phyloP scores from a whole-genome alignment of 2,329 filamentous ascomycete genomes.

The Colletotrichum orchidophilum region DNA sequence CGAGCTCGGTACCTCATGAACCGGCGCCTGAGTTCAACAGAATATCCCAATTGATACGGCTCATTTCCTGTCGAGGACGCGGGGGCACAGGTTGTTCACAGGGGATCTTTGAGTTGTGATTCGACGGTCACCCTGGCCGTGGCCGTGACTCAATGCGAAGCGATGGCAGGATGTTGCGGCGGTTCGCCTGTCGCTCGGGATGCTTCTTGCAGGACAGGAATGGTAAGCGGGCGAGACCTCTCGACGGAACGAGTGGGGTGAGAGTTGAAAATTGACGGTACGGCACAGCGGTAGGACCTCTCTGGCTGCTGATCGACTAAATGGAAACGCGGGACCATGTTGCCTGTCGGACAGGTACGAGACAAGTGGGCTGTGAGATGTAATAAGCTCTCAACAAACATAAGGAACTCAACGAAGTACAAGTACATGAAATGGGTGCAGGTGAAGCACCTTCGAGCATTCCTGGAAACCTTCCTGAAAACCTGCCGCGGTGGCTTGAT shows the following conservation, averaged over 20 bases:
- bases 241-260: conserved; percentile 4
- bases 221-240: neutral
- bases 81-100: neutral
- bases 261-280: conserved; percentile 18
- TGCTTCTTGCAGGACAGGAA: neutral
- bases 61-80: neutral
- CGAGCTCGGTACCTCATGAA: neutral
- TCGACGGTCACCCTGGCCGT: conserved; percentile 9
- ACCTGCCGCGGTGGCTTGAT: neutral
- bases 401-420: neutral
- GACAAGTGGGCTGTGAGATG: neutral
- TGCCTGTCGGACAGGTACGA: neutral
- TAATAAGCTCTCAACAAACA: neutral
- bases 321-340: neutral
- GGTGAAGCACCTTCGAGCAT: neutral
- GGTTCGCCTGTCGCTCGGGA: conserved; percentile 15
- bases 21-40: neutral
- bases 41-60: neutral
- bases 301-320: neutral
- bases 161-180: conserved; percentile 24
- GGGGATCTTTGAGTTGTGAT: neutral
- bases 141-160: conserved; percentile 29
- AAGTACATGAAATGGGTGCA: neutral
- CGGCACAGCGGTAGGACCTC: neutral
- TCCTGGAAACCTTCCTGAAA: neutral